Base-by-base conservation (phyloP, 1,139 yeast species). In the Yamadazyma triangularis region DNA sequence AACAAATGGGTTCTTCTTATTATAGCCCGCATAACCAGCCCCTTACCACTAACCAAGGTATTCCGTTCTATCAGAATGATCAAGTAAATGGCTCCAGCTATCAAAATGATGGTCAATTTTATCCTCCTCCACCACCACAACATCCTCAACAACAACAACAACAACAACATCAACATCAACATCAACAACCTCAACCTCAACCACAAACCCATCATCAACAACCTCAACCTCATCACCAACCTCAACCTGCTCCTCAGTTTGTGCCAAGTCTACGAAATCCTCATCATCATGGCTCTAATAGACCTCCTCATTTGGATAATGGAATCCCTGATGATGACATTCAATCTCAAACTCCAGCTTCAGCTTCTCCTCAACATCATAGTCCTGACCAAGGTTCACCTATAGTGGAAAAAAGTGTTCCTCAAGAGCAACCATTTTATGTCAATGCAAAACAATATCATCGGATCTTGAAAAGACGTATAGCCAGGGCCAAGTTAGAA, bases 381-480 rank as follows among this genome's bases (percentile, higher is more conserved):
- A n/a, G n/a, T 16, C 33, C 41, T 31, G 16, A 32, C 13, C 30
- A 31, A 23, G 19, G 35, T n/a, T n/a, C 33, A 38, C 45, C 29
- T 13, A 38, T 38, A 13, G 35, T 30, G 14, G 39, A 32, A 10
- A 45, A 44, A 7, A 45, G 36, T 4, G 40, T 35, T 9, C 30
- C 53, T 27, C 42, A 47, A 2, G 96, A 89, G 50, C 96, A 89
- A 56, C 98, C 98, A 2, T 88, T 89, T 51, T 91, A 89, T 51
- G 98, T 93, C 29, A 93, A 93, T 55, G 98, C 98, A 8, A 93
- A 91, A 55, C 99, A 93, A 52, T 93, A 91, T 48, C 96, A 91
- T 50, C 77, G 99, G 30, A 93, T 93, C 13, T 64, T 93, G 45
- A 91, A 91, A 56, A 73, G 99, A 48, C 75, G 99, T 46, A 74